Conservation (phyloP, 805 yeast genomes). For the Cyberlindnera meyerae region DNA sequence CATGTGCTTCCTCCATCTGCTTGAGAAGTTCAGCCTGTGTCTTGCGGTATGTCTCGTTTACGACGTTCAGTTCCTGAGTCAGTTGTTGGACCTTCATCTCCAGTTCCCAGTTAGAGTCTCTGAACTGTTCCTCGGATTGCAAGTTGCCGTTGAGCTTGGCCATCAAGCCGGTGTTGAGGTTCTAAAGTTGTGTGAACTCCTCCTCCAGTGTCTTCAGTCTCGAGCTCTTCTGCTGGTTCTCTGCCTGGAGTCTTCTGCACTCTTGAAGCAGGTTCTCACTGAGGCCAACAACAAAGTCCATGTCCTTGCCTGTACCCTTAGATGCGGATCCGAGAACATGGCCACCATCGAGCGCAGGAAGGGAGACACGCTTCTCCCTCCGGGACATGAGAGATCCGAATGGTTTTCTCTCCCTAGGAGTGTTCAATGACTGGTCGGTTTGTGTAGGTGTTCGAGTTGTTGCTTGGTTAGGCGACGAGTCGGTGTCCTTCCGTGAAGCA, state of each 20-base stretch:
- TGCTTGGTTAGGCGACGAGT: conserved; percentile 2
- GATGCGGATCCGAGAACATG: conserved; percentile 17
- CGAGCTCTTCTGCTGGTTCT: conserved; percentile 42
- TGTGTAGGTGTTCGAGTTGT: not conserved
- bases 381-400: conserved; percentile 17
- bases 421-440: conserved; percentile 1
- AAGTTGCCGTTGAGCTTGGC: conserved; percentile 24
- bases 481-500: conserved; percentile 11
- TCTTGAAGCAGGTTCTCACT: conserved; percentile 68
- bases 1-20: conserved; percentile 30
- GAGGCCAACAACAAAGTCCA: conserved; percentile 67
- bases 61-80: conserved; percentile 27
- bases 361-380: conserved; percentile 24
- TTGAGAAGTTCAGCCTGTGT: conserved; percentile 38
- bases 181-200: conserved; percentile 33
- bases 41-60: conserved; percentile 40
- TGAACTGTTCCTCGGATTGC: conserved; percentile 40
- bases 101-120: conserved; percentile 62
- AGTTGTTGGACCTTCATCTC: conserved; percentile 45
- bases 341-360: conserved; percentile 23
- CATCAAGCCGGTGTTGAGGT: conserved; percentile 16
- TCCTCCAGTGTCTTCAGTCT: conserved; percentile 39
- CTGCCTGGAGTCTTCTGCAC: conserved; percentile 66
- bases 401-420: conserved; percentile 13
- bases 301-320: conserved; percentile 45